Conservation (phyloP, 495 filamentous ascomycete genomes). For the Podospora sp. region DNA sequence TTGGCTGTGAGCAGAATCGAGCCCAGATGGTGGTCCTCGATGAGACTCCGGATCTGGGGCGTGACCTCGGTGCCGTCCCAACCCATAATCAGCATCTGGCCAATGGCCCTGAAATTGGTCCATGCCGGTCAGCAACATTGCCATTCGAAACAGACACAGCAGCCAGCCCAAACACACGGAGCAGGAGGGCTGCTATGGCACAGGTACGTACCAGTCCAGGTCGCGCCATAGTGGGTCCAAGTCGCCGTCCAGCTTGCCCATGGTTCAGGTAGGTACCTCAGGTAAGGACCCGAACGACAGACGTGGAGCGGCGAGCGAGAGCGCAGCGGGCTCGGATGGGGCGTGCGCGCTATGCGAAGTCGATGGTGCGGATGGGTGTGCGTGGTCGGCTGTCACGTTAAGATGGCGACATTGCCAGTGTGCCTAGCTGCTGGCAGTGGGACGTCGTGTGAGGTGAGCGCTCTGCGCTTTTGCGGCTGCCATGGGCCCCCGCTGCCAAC, state of each 20-base stretch:
- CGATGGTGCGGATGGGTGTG: background rate
- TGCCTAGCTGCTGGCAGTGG: background rate
- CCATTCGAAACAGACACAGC: too few relatives aligned
- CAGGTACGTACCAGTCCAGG: constrained; percentile 57
- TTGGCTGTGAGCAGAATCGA: constrained; percentile 81
- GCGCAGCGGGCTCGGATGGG: background rate
- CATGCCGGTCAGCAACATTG: constrained; percentile 7
- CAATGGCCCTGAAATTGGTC: constrained; percentile 59
- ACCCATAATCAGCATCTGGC: constrained; percentile 94
- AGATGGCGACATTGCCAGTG: constrained; percentile 25
- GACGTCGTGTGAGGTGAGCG: background rate
- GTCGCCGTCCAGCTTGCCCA: constrained; percentile 51
- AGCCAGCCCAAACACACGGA: constrained; percentile 2
- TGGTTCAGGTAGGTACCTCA: too few relatives aligned
- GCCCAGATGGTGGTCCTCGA: constrained; percentile 80
- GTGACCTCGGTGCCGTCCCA: constrained; percentile 90
- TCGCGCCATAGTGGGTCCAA: constrained; percentile 73
- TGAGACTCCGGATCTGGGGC: constrained; percentile 79
- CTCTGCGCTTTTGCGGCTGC: constrained; percentile 8
- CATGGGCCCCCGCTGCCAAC: background rate
- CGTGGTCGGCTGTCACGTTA: constrained; percentile 28
- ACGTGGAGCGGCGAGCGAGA: background rate
- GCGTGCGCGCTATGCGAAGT: background rate
- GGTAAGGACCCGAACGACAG: background rate
- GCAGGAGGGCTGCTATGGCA: background rate